phyloP scores from a whole-genome alignment of 129 eudicot genomes.

The Flaveria trinervia region DNA sequence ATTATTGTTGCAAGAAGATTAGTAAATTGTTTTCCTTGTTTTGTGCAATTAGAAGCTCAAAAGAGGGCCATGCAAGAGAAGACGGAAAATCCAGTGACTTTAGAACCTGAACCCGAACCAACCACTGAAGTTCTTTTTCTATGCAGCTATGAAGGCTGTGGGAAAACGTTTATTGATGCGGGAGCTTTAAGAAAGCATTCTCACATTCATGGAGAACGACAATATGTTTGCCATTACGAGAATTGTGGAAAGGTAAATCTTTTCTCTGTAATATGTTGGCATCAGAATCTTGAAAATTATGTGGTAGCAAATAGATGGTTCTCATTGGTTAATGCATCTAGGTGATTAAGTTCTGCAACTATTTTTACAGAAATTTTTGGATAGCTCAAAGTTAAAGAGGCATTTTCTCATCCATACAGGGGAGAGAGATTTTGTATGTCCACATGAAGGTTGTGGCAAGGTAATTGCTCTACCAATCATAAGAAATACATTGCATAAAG shows the following conservation, averaged over 20 bases:
- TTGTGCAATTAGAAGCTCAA: constrained; percentile 60
- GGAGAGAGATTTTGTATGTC: constrained; percentile 91
- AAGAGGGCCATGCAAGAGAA: constrained; percentile 71
- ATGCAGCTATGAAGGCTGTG: constrained; percentile 96
- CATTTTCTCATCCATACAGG: constrained; percentile 97
- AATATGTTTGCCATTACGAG: constrained; percentile 82
- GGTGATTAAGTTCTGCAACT: constrained; percentile 3
- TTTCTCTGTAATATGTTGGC: not conserved
- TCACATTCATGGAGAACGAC: constrained; percentile 96
- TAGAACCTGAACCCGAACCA: constrained; percentile 90
- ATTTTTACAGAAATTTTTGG: constrained; percentile 94
- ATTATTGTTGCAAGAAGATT: constrained; percentile 16
- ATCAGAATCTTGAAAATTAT: constrained; percentile 13
- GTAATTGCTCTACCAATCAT: constrained; percentile 43
- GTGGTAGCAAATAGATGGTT: constrained; percentile 3
- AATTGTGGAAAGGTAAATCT: constrained; percentile 82
- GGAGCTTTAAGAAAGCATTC: constrained; percentile 94
- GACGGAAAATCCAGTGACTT: constrained; percentile 53
- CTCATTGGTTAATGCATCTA: not conserved
- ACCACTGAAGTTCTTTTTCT: constrained; percentile 97
- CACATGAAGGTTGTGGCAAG: constrained; percentile 99
- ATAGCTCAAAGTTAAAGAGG: constrained; percentile 91
- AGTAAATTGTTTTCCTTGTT: constrained; percentile 6
- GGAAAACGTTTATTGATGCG: constrained; percentile 94
- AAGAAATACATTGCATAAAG: not conserved